A percentile compares a stretch with the other conserved stretches of the same genome.
Evolutionary conservation across 2,329 filamentous ascomycete species (phyloP).

Genomic region (Sporothrix pseudoabietina): DNA sequence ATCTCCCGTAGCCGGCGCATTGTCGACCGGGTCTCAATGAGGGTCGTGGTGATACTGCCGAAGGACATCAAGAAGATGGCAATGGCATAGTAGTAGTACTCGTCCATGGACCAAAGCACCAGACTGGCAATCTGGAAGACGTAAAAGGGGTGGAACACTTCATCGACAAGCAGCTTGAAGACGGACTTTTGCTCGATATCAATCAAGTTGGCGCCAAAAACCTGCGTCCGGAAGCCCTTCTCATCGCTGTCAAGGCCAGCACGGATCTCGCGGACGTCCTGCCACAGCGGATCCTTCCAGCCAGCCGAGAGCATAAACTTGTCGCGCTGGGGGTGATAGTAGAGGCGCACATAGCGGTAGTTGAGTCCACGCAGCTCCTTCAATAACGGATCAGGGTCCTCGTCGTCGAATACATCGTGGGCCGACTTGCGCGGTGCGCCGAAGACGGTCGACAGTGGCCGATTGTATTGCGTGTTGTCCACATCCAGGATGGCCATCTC

Average conservation of each 20-base stretch:
- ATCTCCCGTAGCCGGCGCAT: constrained; percentile 90
- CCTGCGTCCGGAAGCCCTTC: constrained; percentile 75
- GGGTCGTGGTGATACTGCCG: constrained; percentile 84
- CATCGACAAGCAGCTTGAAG: constrained; percentile 81
- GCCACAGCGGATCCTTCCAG: constrained; percentile 95
- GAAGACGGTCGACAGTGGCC: constrained; percentile 64
- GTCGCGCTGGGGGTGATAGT: constrained; percentile 85
- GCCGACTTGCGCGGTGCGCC: constrained; percentile 63
- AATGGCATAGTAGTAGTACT: constrained; percentile 96
- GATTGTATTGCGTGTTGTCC: constrained; percentile 55
- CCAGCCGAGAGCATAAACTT: constrained; percentile 83
- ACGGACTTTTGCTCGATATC: constrained; percentile 90
- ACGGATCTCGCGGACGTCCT: constrained; percentile 71
- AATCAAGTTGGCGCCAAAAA: constrained; percentile 89
- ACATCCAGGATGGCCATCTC: constrained; percentile 81
- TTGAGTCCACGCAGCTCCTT: constrained; percentile 75
- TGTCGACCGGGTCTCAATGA: constrained; percentile 88
- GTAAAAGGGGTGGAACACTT: constrained; percentile 97
- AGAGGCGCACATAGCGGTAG: constrained; percentile 93
- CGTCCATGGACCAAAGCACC: constrained; percentile 88
- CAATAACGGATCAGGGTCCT: constrained; percentile 76
- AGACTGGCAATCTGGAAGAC: constrained; percentile 96
- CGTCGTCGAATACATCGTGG: constrained; percentile 28
- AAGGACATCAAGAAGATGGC: constrained; percentile 96
- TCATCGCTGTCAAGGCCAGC: constrained; percentile 85